Conservation (phyloP, 179 eudicot species). For the Spergularia azorica region DNA sequence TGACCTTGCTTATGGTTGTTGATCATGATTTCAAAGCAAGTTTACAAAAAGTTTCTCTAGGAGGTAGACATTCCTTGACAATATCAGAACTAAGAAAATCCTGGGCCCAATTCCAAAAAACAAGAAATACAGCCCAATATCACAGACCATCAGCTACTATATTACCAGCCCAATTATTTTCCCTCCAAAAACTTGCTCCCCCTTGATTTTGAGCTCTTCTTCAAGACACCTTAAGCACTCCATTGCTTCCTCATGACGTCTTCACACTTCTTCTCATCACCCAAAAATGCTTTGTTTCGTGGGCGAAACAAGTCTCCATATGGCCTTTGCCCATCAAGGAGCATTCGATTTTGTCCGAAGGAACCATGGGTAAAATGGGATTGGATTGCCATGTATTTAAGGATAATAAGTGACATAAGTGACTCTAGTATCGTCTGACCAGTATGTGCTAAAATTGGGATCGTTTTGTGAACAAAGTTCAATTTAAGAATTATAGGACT, state of each 20-base stretch:
- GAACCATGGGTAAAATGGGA: constrained; percentile 14
- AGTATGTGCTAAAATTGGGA: constrained; percentile 20
- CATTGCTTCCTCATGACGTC: constrained; percentile 17
- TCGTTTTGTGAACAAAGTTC: constrained; percentile 14
- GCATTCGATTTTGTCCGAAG: constrained; percentile 14
- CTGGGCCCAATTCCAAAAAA: constrained; percentile 7
- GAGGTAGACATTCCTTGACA: constrained; percentile 9
- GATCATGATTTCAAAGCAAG: no score
- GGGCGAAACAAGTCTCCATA: constrained; percentile 10
- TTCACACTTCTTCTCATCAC: constrained; percentile 7
- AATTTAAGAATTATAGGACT: constrained; percentile 5
- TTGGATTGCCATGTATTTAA: constrained; percentile 3
- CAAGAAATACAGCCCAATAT: constrained; percentile 18
- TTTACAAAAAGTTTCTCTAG: neutral
- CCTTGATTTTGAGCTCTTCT: neutral
- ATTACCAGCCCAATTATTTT: constrained; percentile 8
- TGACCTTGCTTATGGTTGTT: no score
- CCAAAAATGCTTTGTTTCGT: constrained; percentile 14
- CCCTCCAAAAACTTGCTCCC: constrained; percentile 13
- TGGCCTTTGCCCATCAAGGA: constrained; percentile 1
- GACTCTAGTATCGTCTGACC: constrained; percentile 12
- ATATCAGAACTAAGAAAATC: neutral
- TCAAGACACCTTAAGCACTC: constrained; percentile 15
- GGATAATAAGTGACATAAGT: neutral
- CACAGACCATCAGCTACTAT: constrained; percentile 16